Percentiles rank a stretch among this genome's conserved stretches.
Conservation (phyloP, 352 stramenopile species). For the Albugo laibachii region DNA sequence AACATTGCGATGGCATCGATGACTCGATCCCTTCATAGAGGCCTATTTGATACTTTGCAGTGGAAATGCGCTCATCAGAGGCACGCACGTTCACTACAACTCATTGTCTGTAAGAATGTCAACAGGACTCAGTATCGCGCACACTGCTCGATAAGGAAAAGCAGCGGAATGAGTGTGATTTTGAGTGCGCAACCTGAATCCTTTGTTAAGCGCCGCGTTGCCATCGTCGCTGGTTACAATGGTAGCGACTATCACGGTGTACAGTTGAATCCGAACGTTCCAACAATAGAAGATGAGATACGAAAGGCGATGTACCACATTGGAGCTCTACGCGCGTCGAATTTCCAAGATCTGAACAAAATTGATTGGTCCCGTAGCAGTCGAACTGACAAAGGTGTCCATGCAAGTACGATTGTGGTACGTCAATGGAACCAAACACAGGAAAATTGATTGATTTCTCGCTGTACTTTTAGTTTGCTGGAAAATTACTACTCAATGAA, state of each 20-base stretch:
- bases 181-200: neutral
- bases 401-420: slow-evolving; percentile 78
- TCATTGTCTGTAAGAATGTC: too few species aligned
- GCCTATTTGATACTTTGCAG: too few species aligned
- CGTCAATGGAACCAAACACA: slow-evolving; percentile 4
- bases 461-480: slow-evolving; percentile 42
- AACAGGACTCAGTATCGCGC: too few species aligned
- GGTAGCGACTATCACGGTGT: slow-evolving; percentile 56
- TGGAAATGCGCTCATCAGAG: too few species aligned
- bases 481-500: slow-evolving; percentile 73
- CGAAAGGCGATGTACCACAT: slow-evolving; percentile 53
- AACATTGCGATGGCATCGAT: too few species aligned
- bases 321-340: slow-evolving; percentile 73
- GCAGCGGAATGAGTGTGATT: too few species aligned
- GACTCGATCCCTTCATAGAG: too few species aligned
- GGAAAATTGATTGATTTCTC: neutral
- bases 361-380: slow-evolving; percentile 81
- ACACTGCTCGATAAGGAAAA: too few species aligned
- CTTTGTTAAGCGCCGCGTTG: slow-evolving; percentile 75
- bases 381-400: slow-evolving; percentile 84
- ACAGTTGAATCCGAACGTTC: slow-evolving; percentile 58
- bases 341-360: slow-evolving; percentile 73
- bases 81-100: too few species aligned
- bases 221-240: slow-evolving; percentile 66
- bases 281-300: slow-evolving; percentile 72